Evolutionary conservation across 1,284 basidiomycete species (phyloP).

Genomic region (Bjerkandera adusta): DNA sequence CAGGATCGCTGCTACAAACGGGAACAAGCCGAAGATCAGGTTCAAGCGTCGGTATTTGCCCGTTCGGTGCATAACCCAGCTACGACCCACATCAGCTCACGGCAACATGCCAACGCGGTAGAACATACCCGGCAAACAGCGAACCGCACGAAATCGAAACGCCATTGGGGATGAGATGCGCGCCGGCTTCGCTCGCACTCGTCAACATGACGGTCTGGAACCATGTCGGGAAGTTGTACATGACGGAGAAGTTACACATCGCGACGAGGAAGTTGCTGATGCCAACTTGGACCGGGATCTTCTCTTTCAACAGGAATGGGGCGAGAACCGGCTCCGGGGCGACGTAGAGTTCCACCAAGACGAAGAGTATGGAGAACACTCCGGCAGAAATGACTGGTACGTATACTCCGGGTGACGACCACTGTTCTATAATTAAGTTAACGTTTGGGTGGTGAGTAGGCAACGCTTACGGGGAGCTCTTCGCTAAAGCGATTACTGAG

Average conservation of each 20-base stretch:
- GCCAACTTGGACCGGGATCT: slow-evolving; percentile 71
- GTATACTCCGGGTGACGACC: slow-evolving; percentile 58
- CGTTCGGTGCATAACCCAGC: slow-evolving; percentile 75
- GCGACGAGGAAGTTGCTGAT: slow-evolving; percentile 76
- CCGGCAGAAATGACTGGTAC: slow-evolving; percentile 48
- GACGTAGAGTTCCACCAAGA: slow-evolving; percentile 61
- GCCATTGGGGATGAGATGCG: slow-evolving; percentile 80
- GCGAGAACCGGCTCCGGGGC: slow-evolving; percentile 77
- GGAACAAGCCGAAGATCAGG: slow-evolving; percentile 65
- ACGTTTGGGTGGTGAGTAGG: slow-evolving; percentile 4
- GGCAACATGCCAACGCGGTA: not conserved
- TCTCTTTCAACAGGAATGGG: slow-evolving; percentile 59
- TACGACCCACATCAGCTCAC: slow-evolving; percentile 9
- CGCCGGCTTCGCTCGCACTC: slow-evolving; percentile 58
- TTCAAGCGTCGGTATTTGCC: slow-evolving; percentile 79
- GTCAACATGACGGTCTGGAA: slow-evolving; percentile 82
- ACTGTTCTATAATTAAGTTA: slow-evolving; percentile 36
- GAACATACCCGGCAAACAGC: slow-evolving; percentile 64
- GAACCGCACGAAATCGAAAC: slow-evolving; percentile 73
- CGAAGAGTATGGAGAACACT: slow-evolving; percentile 52
- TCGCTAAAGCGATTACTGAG: slow-evolving; percentile 70
- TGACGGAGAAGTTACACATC: slow-evolving; percentile 71
- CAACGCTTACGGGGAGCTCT: slow-evolving; percentile 47
- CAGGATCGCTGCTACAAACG: slow-evolving; percentile 61
- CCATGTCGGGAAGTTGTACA: slow-evolving; percentile 85